Evolutionary conservation across 1,284 basidiomycete genomes (phyloP), one percentile per base, ranked within the genome.

Genomic region (Sanghuangporus sanghuang): DNA sequence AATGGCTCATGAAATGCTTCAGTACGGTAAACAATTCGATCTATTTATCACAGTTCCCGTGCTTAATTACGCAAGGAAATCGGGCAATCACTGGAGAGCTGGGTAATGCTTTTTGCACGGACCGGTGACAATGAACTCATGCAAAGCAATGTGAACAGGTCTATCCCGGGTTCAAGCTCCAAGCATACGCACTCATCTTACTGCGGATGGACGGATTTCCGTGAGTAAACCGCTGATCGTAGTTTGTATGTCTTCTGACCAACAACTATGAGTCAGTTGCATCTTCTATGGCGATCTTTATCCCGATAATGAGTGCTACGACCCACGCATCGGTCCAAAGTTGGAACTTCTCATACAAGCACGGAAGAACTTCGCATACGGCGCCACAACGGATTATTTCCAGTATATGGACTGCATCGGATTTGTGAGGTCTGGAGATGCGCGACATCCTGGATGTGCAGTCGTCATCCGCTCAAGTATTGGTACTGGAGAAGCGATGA

Each of bases 261-360:
- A 16, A 56, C 38, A 14, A 42, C 27, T 21, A 42, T 52, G 38
- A 16, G 6, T 6, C 56, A 94, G 92, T 48, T 94, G 94, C 71
- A 86, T 97, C 38, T 98, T 98, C 76, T 94, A 94, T 67, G 95
- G 95, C 7, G 96, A 98, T 75, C 73, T 96, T 27, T 93, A 90
- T 69, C 86, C 85, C 0, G 88, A 90, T 68, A 68, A 77, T 46
- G 85, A 88, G 71, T 85, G 86, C 67, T 90, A 84, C 71, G 78
- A 85, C 67, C 77, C 79, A 64, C 71, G 72, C n/a, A 79, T 80
- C 7, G 79, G 86, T 3, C 71, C 69, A 39, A 80, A 80, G 52
- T 75, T 92, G 52, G 76, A 70, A 59, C 69, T 77, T 35, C 73
- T 93, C 44, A 81, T 92, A 39, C 73, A 78, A 53, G 82, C 78